Base-by-base conservation (phyloP, 225 moss, liverwort and hornwort species). In the Sphagnum contortum region DNA sequence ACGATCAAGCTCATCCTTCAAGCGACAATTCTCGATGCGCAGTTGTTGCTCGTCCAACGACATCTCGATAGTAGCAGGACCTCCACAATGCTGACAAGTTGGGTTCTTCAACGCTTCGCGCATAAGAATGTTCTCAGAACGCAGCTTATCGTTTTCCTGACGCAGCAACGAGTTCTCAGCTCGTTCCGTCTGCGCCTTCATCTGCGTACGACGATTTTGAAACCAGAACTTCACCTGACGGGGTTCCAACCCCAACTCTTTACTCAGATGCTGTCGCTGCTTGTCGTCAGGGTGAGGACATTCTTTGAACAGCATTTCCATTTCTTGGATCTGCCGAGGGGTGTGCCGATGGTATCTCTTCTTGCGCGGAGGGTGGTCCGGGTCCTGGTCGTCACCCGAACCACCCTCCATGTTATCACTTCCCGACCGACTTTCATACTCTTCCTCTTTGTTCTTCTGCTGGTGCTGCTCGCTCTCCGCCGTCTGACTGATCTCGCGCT, bases 221-320 rank as follows among this genome's bases (percentile, higher is more conserved):
- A 83, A 83, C 83, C 83, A 83, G 50, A 83, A 83, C 69, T 83
- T 83, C 6, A 83, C 83, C 46, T 83, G 83, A 46, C 83, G 80
- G 3, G 83, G 83, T 63, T 83, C 79, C 12, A 83, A 60, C 49
- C 83, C 83, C 10, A 83, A 74, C 7, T 83, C 83, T 44, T 83
- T 83, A 0, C 73, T 74, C 0, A 83, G 76, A 50, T 83, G 76
- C 67, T 83, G 83, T 7, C 83, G 57, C 62, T 83, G 83, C 57
- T 83, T 83, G 50, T 83, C 83, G 61, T 83, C 83, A 0, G 83
- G 83, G 44, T 83, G 83, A 2, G 83, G 83, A 14, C 83, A 83
- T 48, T 83, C 83, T 48, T 83, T 83, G 47, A 83, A 83, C 0
- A 79, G 61, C 83, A 71, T 83, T 50, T 83, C 83, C 83, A 83